These are phyloP conservation scores for Hysterangium stoloniferum DNA, from an alignment of 768 basidiomycete species.

Conservation along the genomic window DNA sequence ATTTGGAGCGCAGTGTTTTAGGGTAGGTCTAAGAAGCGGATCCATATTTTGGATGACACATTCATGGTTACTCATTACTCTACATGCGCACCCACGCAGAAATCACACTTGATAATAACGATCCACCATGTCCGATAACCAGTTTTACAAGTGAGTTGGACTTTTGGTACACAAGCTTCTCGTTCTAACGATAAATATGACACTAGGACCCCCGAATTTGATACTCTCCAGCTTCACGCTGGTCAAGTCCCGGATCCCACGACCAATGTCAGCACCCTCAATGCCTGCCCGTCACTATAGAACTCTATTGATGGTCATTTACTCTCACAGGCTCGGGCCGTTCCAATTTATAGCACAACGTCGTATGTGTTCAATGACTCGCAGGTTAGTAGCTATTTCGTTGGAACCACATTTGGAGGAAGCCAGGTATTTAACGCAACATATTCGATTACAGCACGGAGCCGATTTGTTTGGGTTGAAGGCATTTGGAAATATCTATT, in stretches of 20 bases:
- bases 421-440: too few relatives aligned
- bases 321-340: conserved; percentile 45
- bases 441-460: conserved; percentile 56
- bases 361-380: conserved; percentile 70
- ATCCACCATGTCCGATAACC: conserved; percentile 9
- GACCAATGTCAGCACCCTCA: conserved; percentile 37
- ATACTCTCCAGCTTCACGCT: conserved; percentile 74
- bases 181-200: neutral
- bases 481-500: conserved; percentile 54
- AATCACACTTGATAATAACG: too few relatives aligned
- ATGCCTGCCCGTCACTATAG: neutral
- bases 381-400: conserved; percentile 32
- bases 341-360: conserved; percentile 70
- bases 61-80: neutral
- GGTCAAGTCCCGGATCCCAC: conserved; percentile 57
- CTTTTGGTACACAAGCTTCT: neutral
- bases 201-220: conserved; percentile 59
- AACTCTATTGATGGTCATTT: neutral
- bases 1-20: too few relatives aligned
- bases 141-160: conserved; percentile 15
- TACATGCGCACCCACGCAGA: too few relatives aligned
- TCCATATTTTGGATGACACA: too few relatives aligned
- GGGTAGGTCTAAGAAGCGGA: too few relatives aligned
- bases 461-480: conserved; percentile 64
- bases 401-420: too few relatives aligned